phyloP scores from a whole-genome alignment of 768 basidiomycete genomes.

The Trametes cubensis region DNA sequence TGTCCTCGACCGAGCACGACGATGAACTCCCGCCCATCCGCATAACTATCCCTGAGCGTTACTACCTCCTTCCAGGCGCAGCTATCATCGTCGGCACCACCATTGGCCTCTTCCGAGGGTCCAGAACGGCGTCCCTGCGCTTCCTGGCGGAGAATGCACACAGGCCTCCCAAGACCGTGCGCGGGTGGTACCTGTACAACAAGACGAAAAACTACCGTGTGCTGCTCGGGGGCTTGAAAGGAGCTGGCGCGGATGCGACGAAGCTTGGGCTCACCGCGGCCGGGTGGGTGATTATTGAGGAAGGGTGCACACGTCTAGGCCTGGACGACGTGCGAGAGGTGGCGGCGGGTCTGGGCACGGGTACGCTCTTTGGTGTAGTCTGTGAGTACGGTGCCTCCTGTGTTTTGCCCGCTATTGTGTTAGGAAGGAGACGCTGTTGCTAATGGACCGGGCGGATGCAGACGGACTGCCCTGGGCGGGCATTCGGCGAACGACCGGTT shows the following conservation, averaged over 20 bases:
- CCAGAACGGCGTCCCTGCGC: constrained; percentile 68
- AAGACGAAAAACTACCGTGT: constrained; percentile 94
- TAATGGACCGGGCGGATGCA: constrained; percentile 32
- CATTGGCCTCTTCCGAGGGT: constrained; percentile 75
- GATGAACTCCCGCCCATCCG: constrained; percentile 33
- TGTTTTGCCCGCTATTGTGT: not conserved
- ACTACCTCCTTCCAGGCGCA: constrained; percentile 62
- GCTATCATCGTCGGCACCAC: constrained; percentile 64
- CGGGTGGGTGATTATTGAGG: constrained; percentile 54
- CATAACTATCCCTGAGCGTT: constrained; percentile 56
- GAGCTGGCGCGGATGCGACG: constrained; percentile 59
- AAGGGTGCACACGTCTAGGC: constrained; percentile 42
- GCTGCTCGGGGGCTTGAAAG: constrained; percentile 70
- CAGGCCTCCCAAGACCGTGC: constrained; percentile 78
- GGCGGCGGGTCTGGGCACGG: constrained; percentile 69
- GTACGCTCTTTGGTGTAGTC: constrained; percentile 55
- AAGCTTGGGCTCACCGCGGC: constrained; percentile 51
- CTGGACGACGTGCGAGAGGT: constrained; percentile 51
- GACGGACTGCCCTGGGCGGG: constrained; percentile 61
- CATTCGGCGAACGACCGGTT: constrained; percentile 47
- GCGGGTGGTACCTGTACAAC: constrained; percentile 95
- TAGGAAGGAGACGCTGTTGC: constrained; percentile 9
- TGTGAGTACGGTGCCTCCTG: constrained; percentile 42
- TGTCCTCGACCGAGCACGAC: constrained; percentile 26
- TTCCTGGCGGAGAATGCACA: constrained; percentile 95